Evolutionary conservation across 75 land plant genomes (phyloP), one percentile per base, ranked within the genome.

Genomic region (Pseudotsuga menziesii): DNA sequence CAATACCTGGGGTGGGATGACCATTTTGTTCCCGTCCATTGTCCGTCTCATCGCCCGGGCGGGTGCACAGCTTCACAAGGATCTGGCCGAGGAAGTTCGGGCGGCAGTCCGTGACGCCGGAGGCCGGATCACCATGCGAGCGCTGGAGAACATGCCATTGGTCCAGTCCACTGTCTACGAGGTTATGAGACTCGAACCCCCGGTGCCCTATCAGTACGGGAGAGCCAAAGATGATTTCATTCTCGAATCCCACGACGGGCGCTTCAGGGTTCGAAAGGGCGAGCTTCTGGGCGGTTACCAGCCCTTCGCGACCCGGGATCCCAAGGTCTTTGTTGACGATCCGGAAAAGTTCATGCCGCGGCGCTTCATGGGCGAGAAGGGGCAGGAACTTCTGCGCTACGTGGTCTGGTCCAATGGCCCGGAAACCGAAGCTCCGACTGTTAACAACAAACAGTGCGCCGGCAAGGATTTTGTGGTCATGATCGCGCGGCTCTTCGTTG

Each of bases 351-450:
- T 93, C 77, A 58, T 73, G 12, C 75, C 92, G 29, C 79, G 84
- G 5, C 75, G 99, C 44, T 96, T 96, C 85, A 55, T 80, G 55
- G 89, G 86, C 0, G 84, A 82, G 13, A 77, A 81, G 19, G 98
- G 98, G 5, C 72, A 60, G 56, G 78, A 85, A 79, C 84, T 94
- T 25, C 79, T 94, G 52, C 61, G 80, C 54, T 84, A 88, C 63
- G 57, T 96, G 64, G 79, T 80, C 79, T 96, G 98, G 98, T 96
- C 98, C 12, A 96, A 94, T 17, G 98, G 98, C 36, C 91, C 90
- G 2, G 90, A 95, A 80, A 86, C 90, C 17, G 90, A 83, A 60
- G 25, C 76, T 4, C 91, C 97, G 11, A 57, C 81, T 15, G 52
- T 81, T 39, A 55, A 56, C 14, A 94, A 96, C 83, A 96, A 96